Percentiles rank a stretch among this genome's conserved stretches.
Conservation (phyloP, 2,329 filamentous ascomycete genomes). For the Apiospora malaysiana region DNA sequence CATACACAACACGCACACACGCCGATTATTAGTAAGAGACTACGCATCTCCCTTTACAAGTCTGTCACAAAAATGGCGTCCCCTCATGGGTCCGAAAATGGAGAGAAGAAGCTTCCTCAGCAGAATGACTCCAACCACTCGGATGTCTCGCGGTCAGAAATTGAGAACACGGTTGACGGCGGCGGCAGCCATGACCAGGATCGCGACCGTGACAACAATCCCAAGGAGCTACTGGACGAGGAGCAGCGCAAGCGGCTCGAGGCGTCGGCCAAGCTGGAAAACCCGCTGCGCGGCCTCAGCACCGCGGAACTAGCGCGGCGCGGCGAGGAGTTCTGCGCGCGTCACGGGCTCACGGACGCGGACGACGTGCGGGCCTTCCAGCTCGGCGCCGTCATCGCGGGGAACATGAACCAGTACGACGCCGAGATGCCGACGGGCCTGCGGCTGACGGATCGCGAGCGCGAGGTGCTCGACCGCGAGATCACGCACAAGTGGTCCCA, state of each 20-base stretch:
- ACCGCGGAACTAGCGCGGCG: conserved; percentile 56
- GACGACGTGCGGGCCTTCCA: conserved; percentile 65
- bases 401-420: conserved; percentile 55
- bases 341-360: conserved; percentile 59
- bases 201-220: background rate
- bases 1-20: background rate
- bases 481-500: conserved; percentile 73
- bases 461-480: conserved; percentile 62
- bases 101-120: conserved; percentile 24
- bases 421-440: conserved; percentile 43
- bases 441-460: conserved; percentile 61
- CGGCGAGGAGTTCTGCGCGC: conserved; percentile 63
- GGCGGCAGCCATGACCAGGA: background rate
- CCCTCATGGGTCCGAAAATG: background rate
- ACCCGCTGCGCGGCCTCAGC: conserved; percentile 48
- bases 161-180: conserved; percentile 32
- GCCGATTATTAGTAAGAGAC: background rate
- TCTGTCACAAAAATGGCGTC: background rate
- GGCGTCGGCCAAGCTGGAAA: conserved; percentile 45
- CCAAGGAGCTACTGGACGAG: conserved; percentile 18
- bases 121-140: conserved; percentile 35
- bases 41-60: background rate
- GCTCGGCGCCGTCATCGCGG: conserved; percentile 64
- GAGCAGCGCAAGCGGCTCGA: conserved; percentile 39
- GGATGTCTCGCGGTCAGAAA: conserved; percentile 35